phyloP scores from a whole-genome alignment of 2,329 filamentous ascomycete genomes.

The Hansfordia pulvinata region DNA sequence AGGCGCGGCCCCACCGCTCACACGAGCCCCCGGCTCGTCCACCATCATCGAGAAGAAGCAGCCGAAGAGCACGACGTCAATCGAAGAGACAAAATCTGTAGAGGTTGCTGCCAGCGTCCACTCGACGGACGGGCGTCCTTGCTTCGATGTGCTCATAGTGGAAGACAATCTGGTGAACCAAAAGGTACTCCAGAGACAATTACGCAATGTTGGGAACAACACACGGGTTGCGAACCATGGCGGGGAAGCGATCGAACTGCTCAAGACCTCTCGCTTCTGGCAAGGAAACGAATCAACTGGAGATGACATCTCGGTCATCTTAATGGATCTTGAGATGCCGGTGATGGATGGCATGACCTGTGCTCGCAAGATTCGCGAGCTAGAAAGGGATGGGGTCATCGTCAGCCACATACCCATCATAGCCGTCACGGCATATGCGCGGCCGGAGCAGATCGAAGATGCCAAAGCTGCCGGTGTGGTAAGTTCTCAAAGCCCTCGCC shows the following conservation, averaged over 20 bases:
- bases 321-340: constrained; percentile 79
- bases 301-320: constrained; percentile 48
- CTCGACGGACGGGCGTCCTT: constrained; percentile 14
- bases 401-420: constrained; percentile 61
- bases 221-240: constrained; percentile 53
- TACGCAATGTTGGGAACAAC: constrained; percentile 45
- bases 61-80: constrained; percentile 8
- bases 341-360: constrained; percentile 73
- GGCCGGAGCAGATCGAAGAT: constrained; percentile 58
- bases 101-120: constrained; percentile 5
- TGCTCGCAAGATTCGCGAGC: constrained; percentile 52
- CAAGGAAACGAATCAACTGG: constrained; percentile 29
- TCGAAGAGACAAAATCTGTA: too few relatives aligned
- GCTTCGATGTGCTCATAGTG: constrained; percentile 47
- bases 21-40: constrained; percentile 17
- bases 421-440: constrained; percentile 71
- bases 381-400: constrained; percentile 49
- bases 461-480: constrained; percentile 63
- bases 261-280: constrained; percentile 44
- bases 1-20: constrained; percentile 10
- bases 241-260: constrained; percentile 43
- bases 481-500: constrained; percentile 17
- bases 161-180: constrained; percentile 59
- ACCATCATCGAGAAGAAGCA: constrained; percentile 17
- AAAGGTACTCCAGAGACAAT: constrained; percentile 46